Evolutionary conservation across 2,329 filamentous ascomycete species (phyloP), one percentile per base, ranked within the genome.

Genomic region (Colletotrichum neosansevieriae): DNA sequence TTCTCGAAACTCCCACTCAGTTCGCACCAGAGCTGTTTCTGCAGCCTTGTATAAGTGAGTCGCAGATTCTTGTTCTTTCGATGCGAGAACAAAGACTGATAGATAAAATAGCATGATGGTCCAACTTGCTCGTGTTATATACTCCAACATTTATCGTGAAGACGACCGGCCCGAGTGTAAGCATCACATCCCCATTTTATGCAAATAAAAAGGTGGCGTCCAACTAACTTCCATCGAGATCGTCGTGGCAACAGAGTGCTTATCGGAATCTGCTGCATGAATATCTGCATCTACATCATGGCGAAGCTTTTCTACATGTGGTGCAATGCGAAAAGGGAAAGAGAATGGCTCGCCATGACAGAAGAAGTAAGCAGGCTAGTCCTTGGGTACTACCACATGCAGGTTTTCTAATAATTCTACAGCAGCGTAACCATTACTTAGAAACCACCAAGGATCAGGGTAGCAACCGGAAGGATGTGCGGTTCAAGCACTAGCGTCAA

Each of bases 21-120:
- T 92, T 10, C 82, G 89, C 11, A 88, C 86, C 6, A 81, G 89
- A 6, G 87, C 89, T 1, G 87, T 92, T 1, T 87, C 87, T 0
- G 85, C 88, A 0, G 89, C 87, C 0, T 78, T 88, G n/a, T 91
- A 90, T 74, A 91, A 90, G 67, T 70, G 38, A 10, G 60, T 42
- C 32, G 4, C 24, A 24, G 24, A 3, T 24, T 24, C 24, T 24
- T 24, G 24, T 24, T 24, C 24, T 24, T 24, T 24, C 24, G 4
- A 24, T 24, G 32, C 50, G 12, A 19, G 11, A 21, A 3, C 24
- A 24, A 24, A 24, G 4, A 24, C 24, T 24, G 1, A 24, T 1
- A 24, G 24, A 49, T 11, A 4, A 11, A 2, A 32, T 10, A 77
- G 73, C 62, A 81, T 84, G 76, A 77, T 79, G 50, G 81, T 84